These are phyloP conservation scores for Magnusiomyces sp. DNA, from an alignment of 1,139 yeast genomes.

Conservation along the genomic window DNA sequence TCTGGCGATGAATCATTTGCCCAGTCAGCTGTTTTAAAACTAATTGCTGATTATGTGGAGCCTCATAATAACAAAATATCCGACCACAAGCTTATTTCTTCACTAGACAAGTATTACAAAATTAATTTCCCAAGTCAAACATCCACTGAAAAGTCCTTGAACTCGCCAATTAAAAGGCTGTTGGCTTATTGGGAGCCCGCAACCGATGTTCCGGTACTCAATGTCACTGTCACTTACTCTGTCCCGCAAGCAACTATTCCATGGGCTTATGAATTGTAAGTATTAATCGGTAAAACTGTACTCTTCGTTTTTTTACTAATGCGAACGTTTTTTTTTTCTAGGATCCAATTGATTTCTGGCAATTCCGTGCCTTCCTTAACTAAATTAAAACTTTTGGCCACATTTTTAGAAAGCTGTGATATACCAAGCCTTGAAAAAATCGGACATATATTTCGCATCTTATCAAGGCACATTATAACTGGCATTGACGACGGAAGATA, in stretches of 20 bases:
- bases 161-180: too few species aligned
- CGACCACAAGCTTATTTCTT: not conserved
- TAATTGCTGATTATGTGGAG: too few species aligned
- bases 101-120: not conserved
- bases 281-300: not conserved
- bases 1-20: too few species aligned
- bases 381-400: conserved; percentile 4
- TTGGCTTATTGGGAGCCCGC: too few species aligned
- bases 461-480: conserved; percentile 1
- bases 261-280: conserved; percentile 7
- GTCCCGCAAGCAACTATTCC: conserved; percentile 7
- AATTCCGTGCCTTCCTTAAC: not conserved
- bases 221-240: too few species aligned
- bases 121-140: not conserved
- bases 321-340: not conserved
- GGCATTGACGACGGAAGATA: conserved; percentile 4
- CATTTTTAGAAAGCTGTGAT: conserved; percentile 6
- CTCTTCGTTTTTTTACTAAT: not conserved
- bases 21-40: too few species aligned
- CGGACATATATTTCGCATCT: conserved; percentile 7
- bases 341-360: not conserved
- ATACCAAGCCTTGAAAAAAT: not conserved
- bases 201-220: too few species aligned
- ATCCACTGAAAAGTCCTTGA: not conserved
- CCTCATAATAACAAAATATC: too few species aligned